These are phyloP conservation scores for Polytolypa hystricis DNA, from an alignment of 2,329 filamentous ascomycete species.

Conservation along the genomic window DNA sequence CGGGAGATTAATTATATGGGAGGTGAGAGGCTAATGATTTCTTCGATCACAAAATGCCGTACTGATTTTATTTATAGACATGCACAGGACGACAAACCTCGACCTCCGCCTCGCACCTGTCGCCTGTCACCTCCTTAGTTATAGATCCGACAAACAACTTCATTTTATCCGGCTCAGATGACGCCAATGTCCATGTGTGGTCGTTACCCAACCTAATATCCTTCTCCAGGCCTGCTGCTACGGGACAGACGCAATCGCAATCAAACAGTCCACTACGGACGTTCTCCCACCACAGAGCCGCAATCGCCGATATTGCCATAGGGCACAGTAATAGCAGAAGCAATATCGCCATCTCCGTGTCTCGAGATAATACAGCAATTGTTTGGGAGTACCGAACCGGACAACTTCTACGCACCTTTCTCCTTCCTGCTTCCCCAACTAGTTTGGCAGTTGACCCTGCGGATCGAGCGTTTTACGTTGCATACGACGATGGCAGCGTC, in stretches of 20 bases:
- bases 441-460: slow-evolving; percentile 70
- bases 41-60: slow-evolving; percentile 12
- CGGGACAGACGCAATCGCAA: slow-evolving; percentile 28
- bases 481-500: slow-evolving; percentile 68
- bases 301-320: slow-evolving; percentile 38
- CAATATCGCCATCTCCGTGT: slow-evolving; percentile 74
- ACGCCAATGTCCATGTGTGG: slow-evolving; percentile 91
- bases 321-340: slow-evolving; percentile 61
- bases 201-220: slow-evolving; percentile 64
- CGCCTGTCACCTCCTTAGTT: slow-evolving; percentile 59
- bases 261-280: slow-evolving; percentile 60
- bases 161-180: slow-evolving; percentile 40
- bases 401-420: slow-evolving; percentile 64
- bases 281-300: slow-evolving; percentile 57
- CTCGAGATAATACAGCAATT: slow-evolving; percentile 77
- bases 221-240: slow-evolving; percentile 38
- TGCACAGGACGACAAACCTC: slow-evolving; percentile 36
- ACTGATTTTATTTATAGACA: slow-evolving; percentile 18
- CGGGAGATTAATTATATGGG: slow-evolving; percentile 82
- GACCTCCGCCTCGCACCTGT: slow-evolving; percentile 32
- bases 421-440: slow-evolving; percentile 63
- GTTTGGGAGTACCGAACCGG: slow-evolving; percentile 87
- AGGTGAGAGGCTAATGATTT: slow-evolving; percentile 49
- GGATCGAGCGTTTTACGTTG: slow-evolving; percentile 69
- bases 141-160: slow-evolving; percentile 52